phyloP scores from a whole-genome alignment of 371 early-diverging fungal genomes.

The Dinochytrium kinnereticum region DNA sequence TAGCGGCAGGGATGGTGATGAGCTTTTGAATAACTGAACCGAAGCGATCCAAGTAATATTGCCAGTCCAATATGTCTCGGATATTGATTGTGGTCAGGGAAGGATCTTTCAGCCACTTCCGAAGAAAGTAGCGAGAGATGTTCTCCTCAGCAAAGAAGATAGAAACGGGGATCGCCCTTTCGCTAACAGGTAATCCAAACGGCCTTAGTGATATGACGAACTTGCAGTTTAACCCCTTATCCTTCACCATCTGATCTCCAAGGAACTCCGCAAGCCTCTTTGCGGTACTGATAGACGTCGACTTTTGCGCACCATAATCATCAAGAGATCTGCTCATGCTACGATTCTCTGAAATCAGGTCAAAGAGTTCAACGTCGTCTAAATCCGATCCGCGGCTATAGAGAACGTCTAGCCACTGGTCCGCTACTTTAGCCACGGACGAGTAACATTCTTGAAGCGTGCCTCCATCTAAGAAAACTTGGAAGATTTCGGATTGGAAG shows the following conservation, averaged over 20 bases:
- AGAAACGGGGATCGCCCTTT: slow-evolving; percentile 96
- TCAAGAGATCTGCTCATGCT: slow-evolving; percentile 96
- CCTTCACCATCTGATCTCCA: slow-evolving; percentile 97
- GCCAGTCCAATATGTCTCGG: slow-evolving; percentile 97
- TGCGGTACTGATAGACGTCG: slow-evolving; percentile 96
- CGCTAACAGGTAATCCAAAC: slow-evolving; percentile 86
- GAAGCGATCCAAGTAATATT: slow-evolving; percentile 97
- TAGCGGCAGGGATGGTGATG: slow-evolving; percentile 98
- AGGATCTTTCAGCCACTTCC: slow-evolving; percentile 92
- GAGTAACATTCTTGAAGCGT: slow-evolving; percentile 92
- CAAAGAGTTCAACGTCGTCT: slow-evolving; percentile 92
- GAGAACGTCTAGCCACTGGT: slow-evolving; percentile 97
- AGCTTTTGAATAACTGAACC: slow-evolving; percentile 96
- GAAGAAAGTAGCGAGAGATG: slow-evolving; percentile 83
- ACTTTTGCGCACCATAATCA: slow-evolving; percentile 93
- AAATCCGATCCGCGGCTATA: slow-evolving; percentile 85
- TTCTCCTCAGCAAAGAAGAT: slow-evolving; percentile 90
- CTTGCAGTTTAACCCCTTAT: slow-evolving; percentile 96
- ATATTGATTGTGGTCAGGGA: slow-evolving; percentile 73
- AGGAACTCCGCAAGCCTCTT: slow-evolving; percentile 97
- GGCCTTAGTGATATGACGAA: slow-evolving; percentile 96
- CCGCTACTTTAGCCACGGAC: slow-evolving; percentile 86
- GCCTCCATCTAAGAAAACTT: slow-evolving; percentile 86
- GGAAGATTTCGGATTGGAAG: slow-evolving; percentile 97
- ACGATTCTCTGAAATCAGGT: slow-evolving; percentile 97